phyloP scores from a whole-genome alignment of 2,329 filamentous ascomycete genomes.

The Truncatella angustata region DNA sequence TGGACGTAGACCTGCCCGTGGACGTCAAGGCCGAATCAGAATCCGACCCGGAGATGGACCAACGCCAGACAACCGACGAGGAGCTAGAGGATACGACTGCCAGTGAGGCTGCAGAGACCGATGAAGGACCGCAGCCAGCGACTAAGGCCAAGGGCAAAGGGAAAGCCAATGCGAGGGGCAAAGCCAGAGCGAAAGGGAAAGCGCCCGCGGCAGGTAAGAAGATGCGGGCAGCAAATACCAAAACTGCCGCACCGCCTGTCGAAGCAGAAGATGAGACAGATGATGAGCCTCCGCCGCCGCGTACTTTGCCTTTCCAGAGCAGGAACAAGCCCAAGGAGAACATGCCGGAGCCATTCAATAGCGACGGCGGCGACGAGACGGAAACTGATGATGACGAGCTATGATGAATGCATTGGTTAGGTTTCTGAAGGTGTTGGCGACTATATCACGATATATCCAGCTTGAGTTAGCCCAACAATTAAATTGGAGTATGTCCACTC shows the following conservation, averaged over 20 bases:
- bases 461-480: no score
- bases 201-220: background rate
- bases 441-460: no score
- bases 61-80: slow-evolving; percentile 34
- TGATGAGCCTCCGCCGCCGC: slow-evolving; percentile 24
- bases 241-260: slow-evolving; percentile 10
- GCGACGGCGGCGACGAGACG: slow-evolving; percentile 48
- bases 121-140: slow-evolving; percentile 26
- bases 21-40: slow-evolving; percentile 21
- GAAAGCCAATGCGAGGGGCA: slow-evolving; percentile 14
- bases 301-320: slow-evolving; percentile 42
- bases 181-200: background rate
- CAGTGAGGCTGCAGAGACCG: slow-evolving; percentile 40
- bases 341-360: slow-evolving; percentile 28
- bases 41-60: slow-evolving; percentile 31
- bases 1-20: slow-evolving; percentile 46
- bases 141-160: slow-evolving; percentile 11
- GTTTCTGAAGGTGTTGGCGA: no score
- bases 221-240: background rate
- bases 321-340: slow-evolving; percentile 29
- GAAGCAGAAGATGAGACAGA: slow-evolving; percentile 21
- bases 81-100: slow-evolving; percentile 31
- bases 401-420: no score
- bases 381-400: slow-evolving; percentile 59
- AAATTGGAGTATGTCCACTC: no score